Conservation (phyloP, 148 eudicot genomes). For the Rhododendron mucronatum region DNA sequence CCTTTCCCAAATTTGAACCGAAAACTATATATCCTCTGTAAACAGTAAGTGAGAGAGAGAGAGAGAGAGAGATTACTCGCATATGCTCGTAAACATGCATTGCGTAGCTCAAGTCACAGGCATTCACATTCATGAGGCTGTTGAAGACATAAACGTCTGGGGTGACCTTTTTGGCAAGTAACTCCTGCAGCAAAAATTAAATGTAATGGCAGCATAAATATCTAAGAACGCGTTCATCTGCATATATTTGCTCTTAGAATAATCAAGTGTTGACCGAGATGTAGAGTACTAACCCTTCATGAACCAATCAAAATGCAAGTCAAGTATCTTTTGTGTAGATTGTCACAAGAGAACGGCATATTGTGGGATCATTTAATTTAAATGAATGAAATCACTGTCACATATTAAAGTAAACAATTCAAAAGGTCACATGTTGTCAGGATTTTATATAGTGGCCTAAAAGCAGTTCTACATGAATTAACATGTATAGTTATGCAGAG, state of each 20-base stretch:
- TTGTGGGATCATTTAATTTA: not conserved
- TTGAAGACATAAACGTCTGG: slow-evolving; percentile 86
- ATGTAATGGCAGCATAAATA: slow-evolving; percentile 10
- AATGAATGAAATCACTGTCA: not conserved
- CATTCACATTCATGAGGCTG: slow-evolving; percentile 95
- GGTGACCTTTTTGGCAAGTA: slow-evolving; percentile 48
- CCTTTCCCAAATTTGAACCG: too few species aligned
- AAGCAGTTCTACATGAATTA: not conserved
- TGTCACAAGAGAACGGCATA: not conserved
- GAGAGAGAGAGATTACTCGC: slow-evolving; percentile 54
- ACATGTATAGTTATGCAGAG: not conserved
- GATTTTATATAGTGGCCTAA: not conserved
- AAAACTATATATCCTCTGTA: too few species aligned
- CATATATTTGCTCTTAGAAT: not conserved
- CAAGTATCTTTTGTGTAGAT: not conserved
- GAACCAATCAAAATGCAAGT: not conserved
- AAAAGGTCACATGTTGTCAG: not conserved
- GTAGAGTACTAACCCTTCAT: not conserved
- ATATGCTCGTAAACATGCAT: slow-evolving; percentile 71
- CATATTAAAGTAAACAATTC: not conserved
- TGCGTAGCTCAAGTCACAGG: slow-evolving; percentile 68
- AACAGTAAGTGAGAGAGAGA: slow-evolving; percentile 14
- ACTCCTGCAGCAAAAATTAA: slow-evolving; percentile 22
- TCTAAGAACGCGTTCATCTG: slow-evolving; percentile 4
- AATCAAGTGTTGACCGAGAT: not conserved